Evolutionary conservation across 768 basidiomycete species (phyloP), one percentile per base, ranked within the genome.

Genomic region (Lentinula lateritia): DNA sequence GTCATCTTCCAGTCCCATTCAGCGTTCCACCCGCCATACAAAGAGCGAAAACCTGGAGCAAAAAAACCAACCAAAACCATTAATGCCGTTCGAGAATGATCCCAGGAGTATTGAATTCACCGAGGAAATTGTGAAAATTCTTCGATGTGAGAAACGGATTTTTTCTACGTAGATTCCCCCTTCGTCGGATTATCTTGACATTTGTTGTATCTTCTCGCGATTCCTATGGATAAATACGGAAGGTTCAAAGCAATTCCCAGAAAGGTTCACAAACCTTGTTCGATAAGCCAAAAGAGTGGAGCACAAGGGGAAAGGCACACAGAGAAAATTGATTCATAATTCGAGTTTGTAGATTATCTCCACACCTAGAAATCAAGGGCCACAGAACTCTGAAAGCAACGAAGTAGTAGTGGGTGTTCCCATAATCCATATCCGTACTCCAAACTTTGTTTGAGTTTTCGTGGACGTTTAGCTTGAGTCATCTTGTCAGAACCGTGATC

Each of bases 401-500:
- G 28, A n/a, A 2, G 28, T 34, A 2, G 28, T 34, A 35, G 50
- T 5, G 20, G 28, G 32, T 13, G 13, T 16, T n/a, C 34, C 34
- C 12, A 23, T 46, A 28, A 3, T n/a, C 20, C 7, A 16, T 52
- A 35, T 36, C 34, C 50, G 2, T 5, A 5, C 36, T 7, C 10
- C 12, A 10, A 54, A 54, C 35, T 54, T 39, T 38, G 36, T n/a
- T 54, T 8, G 1, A 36, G 38, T 38, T 54, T 54, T 38, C 53
- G 53, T 54, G 53, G 53, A 54, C 12, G 53, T 38, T 23, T n/a
- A 39, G 20, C 38, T 54, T n/a, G 53, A 54, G 53, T 54, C 53
- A 39, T 32, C 28, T 28, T 28, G 28, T 28, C 28, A 28, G 8
- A 20, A 16, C 32, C 18, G 3, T 39, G 12, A 10, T 38, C 35